Percentiles rank a stretch among this genome's conserved stretches.
These are phyloP conservation scores for Durusdinium trenchii DNA, from an alignment of 73 alveolate genomes.

Conservation along the genomic window DNA sequence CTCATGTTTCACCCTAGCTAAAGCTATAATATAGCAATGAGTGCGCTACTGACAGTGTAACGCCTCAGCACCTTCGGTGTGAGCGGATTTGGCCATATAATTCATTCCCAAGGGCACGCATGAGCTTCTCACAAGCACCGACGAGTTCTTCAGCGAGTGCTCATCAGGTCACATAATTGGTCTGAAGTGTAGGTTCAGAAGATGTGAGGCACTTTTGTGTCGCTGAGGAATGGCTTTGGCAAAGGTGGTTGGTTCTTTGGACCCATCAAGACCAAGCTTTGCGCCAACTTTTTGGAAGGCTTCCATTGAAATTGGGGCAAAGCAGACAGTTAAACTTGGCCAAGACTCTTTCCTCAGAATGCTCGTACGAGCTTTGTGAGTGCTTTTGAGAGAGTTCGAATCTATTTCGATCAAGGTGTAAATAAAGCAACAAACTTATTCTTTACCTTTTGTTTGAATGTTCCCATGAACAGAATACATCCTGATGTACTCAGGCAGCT, in stretches of 20 bases:
- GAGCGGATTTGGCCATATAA: too few species aligned
- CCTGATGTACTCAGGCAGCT: not conserved
- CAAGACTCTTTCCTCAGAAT: not conserved
- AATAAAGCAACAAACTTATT: not conserved
- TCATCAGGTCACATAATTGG: too few species aligned
- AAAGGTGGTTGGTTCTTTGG: conserved; percentile 47
- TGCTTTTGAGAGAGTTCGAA: not conserved
- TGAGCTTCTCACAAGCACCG: too few species aligned
- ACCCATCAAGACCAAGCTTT: conserved; percentile 8
- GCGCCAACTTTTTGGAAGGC: conserved; percentile 41
- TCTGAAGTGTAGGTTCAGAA: too few species aligned
- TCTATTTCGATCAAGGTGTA: not conserved
- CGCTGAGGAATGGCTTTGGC: conserved; percentile 49
- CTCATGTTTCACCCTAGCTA: too few species aligned
- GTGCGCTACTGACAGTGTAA: too few species aligned
- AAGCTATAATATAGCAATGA: too few species aligned
- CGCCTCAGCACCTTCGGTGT: too few species aligned
- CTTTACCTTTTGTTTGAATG: not conserved
- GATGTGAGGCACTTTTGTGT: too few species aligned
- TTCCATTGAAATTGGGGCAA: not conserved
- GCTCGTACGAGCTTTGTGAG: not conserved
- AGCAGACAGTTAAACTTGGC: not conserved
- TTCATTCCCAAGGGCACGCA: too few species aligned
- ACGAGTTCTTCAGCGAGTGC: too few species aligned
- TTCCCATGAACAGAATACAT: too few species aligned